Evolutionary conservation across 768 basidiomycete species (phyloP).

Genomic region (Chalciporus piperatus): DNA sequence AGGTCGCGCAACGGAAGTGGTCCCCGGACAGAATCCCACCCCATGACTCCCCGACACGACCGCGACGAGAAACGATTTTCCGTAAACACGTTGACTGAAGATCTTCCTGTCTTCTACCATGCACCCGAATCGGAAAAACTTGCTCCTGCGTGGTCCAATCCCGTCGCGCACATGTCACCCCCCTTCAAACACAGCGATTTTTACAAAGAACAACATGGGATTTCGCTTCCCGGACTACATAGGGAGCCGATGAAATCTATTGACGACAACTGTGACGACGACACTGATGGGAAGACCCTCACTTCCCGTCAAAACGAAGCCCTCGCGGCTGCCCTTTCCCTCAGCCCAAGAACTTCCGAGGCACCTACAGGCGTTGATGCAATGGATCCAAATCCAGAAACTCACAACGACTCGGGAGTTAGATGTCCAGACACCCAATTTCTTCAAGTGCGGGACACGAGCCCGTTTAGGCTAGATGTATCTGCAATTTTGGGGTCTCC

Average conservation of each 20-base stretch:
- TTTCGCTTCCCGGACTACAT: conserved; percentile 23
- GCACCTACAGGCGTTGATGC: conserved; percentile 9
- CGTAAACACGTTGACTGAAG: conserved; percentile 20
- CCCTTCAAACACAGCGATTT: conserved; percentile 9
- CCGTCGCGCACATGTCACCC: conserved; percentile 14
- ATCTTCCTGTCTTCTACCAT: conserved; percentile 11
- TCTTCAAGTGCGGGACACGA: conserved; percentile 39
- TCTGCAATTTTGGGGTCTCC: conserved; percentile 23
- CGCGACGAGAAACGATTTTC: conserved; percentile 31
- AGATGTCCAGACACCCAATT: conserved; percentile 16
- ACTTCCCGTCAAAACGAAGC: conserved; percentile 31
- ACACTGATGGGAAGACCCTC: conserved; percentile 31
- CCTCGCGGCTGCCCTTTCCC: conserved; percentile 40
- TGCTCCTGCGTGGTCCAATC: conserved; percentile 32
- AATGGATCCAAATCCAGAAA: conserved; percentile 3
- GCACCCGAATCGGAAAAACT: conserved; percentile 33
- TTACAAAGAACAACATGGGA: conserved; percentile 9
- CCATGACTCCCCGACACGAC: conserved; percentile 20
- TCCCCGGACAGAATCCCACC: conserved; percentile 17
- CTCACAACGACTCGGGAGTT: conserved; percentile 8
- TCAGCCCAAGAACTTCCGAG: conserved; percentile 46
- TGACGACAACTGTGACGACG: conserved; percentile 22
- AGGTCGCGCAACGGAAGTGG: conserved; percentile 9
- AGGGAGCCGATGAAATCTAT: conserved; percentile 9
- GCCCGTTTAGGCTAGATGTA: conserved; percentile 48